Evolutionary conservation across 345 rosid species (phyloP), one percentile per base, ranked within the genome.

Genomic region (Cardamine chenopodiifolia): DNA sequence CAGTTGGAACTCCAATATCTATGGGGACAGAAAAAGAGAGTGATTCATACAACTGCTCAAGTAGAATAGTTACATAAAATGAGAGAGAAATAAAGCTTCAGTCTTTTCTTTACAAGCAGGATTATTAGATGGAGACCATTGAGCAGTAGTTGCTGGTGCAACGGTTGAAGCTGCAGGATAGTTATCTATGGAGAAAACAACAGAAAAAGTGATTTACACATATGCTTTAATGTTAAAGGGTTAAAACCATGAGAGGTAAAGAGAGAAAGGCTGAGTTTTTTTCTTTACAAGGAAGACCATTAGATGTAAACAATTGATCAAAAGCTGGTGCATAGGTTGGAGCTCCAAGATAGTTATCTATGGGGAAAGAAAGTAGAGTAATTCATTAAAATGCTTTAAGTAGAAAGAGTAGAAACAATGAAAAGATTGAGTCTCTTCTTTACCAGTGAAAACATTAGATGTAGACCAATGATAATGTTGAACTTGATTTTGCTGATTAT

Each of bases 1-100:
- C 0, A 10, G 37, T n/a, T 60, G 14, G 50, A 60, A 14, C 52
- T 60, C 29, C 59, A 22, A 12, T n/a, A 63, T 29, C 77, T 73
- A 10, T 11, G 7, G 44, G 47, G 11, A 53, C 64, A 73, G 29
- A 31, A 63, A 14, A 52, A 25, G 26, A 72, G 8, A 60, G 2
- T 23, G 61, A 4, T 48, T 71, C 13, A 71, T 32, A 15, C 13
- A 32, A 15, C 59, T 34, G 52, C 40, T 49, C 28, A 7, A 20
- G 74, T 57, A 22, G 18, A 57, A 11, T 44, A 6, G 32, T 31
- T n/a, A n/a, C n/a, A 18, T 2, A 4, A 29, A 20, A 17, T 22
- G 22, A 49, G 66, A 31, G 54, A 34, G 26, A 59, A 20, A 18
- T 45, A 59, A 59, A 32, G 26, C 7, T 59, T 35, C 4, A 12